Conservation (phyloP, 306 rosid species). For the Begonia masoniana region DNA sequence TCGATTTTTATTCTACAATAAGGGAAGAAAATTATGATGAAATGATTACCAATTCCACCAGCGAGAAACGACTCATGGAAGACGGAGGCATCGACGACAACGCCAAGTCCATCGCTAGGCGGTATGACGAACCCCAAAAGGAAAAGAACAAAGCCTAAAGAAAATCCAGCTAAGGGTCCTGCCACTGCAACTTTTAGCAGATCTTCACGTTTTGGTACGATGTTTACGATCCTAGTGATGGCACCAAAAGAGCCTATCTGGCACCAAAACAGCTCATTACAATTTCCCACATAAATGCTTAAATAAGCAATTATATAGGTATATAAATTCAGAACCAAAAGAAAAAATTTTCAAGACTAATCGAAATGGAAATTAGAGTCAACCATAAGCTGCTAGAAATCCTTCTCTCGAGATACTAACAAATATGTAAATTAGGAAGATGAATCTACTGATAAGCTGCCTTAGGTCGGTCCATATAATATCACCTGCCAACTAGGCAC, state of each 20-base stretch:
- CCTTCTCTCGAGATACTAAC: slow-evolving; percentile 33
- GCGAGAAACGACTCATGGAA: slow-evolving; percentile 94
- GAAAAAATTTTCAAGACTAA: neutral
- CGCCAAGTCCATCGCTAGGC: slow-evolving; percentile 82
- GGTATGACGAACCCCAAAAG: slow-evolving; percentile 81
- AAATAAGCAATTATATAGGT: no score
- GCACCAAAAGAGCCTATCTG: slow-evolving; percentile 19
- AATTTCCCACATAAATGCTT: no score
- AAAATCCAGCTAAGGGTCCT: slow-evolving; percentile 91
- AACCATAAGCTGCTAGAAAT: no score
- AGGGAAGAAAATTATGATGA: neutral
- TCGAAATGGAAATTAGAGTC: neutral
- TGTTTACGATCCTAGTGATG: slow-evolving; percentile 80
- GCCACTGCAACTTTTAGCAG: slow-evolving; percentile 86
- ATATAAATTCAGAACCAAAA: no score
- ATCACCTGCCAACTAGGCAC: slow-evolving; percentile 99
- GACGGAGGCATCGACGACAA: slow-evolving; percentile 73
- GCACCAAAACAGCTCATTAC: neutral
- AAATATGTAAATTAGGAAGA: slow-evolving; percentile 12
- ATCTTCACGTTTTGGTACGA: slow-evolving; percentile 86
- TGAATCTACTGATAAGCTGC: no score
- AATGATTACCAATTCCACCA: slow-evolving; percentile 80
- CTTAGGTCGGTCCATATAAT: neutral
- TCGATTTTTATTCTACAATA: no score
- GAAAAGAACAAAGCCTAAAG: slow-evolving; percentile 65